Evolutionary conservation across 371 early-diverging fungal species (phyloP).

Genomic region (Lichtheimia ornata): DNA sequence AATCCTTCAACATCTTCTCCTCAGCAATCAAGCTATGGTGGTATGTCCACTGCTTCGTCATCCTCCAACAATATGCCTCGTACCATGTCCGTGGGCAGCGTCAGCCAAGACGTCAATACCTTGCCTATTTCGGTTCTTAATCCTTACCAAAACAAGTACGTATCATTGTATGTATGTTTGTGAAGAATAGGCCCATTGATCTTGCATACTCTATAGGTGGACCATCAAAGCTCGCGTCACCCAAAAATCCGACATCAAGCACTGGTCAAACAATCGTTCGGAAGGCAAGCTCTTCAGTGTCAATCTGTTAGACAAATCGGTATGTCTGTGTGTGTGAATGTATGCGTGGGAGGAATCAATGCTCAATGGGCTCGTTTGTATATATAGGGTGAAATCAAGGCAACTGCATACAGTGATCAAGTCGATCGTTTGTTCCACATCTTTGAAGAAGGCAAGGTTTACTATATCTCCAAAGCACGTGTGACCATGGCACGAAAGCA

Average conservation of each 20-base stretch:
- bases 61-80: neutral
- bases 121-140: slow-evolving; percentile 65
- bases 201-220: slow-evolving; percentile 56
- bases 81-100: too few species aligned
- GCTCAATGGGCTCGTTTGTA: neutral
- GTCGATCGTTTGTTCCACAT: slow-evolving; percentile 71
- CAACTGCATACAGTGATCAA: slow-evolving; percentile 85
- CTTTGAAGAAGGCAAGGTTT: slow-evolving; percentile 80
- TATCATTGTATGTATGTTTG: neutral
- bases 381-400: slow-evolving; percentile 84
- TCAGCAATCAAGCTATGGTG: slow-evolving; percentile 4
- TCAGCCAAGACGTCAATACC: neutral
- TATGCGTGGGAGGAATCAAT: neutral
- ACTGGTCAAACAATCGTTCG: slow-evolving; percentile 78
- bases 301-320: slow-evolving; percentile 82
- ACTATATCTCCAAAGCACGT: slow-evolving; percentile 81
- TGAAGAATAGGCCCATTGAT: neutral
- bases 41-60: neutral
- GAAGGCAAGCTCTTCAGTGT: slow-evolving; percentile 92
- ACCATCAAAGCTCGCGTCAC: slow-evolving; percentile 89
- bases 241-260: slow-evolving; percentile 80
- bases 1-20: slow-evolving; percentile 10
- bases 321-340: slow-evolving; percentile 28
- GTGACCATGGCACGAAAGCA: slow-evolving; percentile 88
- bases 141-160: slow-evolving; percentile 78